These are phyloP conservation scores for Rhizophagus prolifer DNA, from an alignment of 192 early-diverging fungal species.

Conservation along the genomic window DNA sequence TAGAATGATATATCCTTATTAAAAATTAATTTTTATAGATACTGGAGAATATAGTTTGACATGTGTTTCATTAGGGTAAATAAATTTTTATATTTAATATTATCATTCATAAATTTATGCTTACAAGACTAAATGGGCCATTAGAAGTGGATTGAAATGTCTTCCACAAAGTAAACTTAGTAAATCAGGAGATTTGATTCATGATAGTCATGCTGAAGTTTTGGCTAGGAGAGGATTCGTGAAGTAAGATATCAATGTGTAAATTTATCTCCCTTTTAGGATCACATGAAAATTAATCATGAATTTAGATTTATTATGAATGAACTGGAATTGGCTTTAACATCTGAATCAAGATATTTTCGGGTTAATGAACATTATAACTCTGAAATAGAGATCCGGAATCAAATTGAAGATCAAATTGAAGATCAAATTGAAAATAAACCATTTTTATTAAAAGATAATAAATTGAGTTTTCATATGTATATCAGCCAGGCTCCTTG, in stretches of 20 bases:
- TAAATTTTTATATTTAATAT: too few relatives aligned
- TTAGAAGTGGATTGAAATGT: constrained; percentile 87
- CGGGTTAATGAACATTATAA: constrained; percentile 3
- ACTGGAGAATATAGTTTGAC: constrained; percentile 32
- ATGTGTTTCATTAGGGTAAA: constrained; percentile 52
- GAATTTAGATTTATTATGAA: constrained; percentile 19
- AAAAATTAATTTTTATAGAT: background rate
- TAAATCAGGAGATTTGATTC: constrained; percentile 61
- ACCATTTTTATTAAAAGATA: constrained; percentile 28
- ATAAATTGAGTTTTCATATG: constrained; percentile 55
- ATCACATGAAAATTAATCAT: background rate
- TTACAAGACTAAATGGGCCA: background rate
- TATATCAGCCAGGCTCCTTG: constrained; percentile 81
- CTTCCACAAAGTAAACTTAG: constrained; percentile 58
- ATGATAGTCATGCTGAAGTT: constrained; percentile 89
- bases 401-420: constrained; percentile 32
- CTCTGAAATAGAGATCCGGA: constrained; percentile 12
- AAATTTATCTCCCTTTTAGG: background rate
- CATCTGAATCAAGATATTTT: constrained; percentile 35
- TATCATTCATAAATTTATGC: constrained; percentile 5
- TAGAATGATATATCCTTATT: constrained; percentile 15
- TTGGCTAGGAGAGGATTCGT: constrained; percentile 78
- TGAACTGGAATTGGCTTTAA: constrained; percentile 22
- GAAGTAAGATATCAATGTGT: constrained; percentile 42
- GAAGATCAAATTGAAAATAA: constrained; percentile 27